Conservation (phyloP, 2,329 filamentous ascomycete species). For the Knufia petricola region DNA sequence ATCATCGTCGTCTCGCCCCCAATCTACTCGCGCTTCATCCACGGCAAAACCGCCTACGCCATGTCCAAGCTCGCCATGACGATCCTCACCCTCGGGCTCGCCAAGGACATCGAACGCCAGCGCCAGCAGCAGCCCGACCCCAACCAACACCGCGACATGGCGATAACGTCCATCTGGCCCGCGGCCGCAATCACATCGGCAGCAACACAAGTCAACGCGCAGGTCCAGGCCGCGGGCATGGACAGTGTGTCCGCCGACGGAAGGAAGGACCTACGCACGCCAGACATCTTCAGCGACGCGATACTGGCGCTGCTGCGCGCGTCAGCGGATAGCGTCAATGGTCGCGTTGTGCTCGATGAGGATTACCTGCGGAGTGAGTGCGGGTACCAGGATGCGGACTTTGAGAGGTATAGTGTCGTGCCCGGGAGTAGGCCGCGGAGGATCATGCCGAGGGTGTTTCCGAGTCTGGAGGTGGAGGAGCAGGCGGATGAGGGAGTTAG, state of each 20-base stretch:
- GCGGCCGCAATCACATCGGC: slow-evolving; percentile 67
- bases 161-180: slow-evolving; percentile 75
- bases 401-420: slow-evolving; percentile 62
- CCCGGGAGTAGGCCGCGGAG: slow-evolving; percentile 54
- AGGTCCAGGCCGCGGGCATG: slow-evolving; percentile 24
- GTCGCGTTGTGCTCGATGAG: slow-evolving; percentile 64
- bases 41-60: slow-evolving; percentile 78
- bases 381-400: slow-evolving; percentile 53
- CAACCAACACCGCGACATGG: slow-evolving; percentile 59
- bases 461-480: slow-evolving; percentile 62
- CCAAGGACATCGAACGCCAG: slow-evolving; percentile 68
- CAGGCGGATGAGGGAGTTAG: slow-evolving; percentile 70
- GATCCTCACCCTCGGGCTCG: slow-evolving; percentile 68
- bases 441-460: slow-evolving; percentile 67
- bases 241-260: slow-evolving; percentile 26
- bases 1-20: slow-evolving; percentile 74
- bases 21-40: slow-evolving; percentile 76
- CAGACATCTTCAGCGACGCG: slow-evolving; percentile 70
- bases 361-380: slow-evolving; percentile 60
- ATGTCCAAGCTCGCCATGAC: slow-evolving; percentile 63
- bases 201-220: slow-evolving; percentile 52
- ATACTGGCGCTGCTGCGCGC: slow-evolving; percentile 61
- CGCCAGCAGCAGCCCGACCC: too few species aligned
- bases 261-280: slow-evolving; percentile 53
- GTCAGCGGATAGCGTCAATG: slow-evolving; percentile 55